Conservation (phyloP, 2,329 filamentous ascomycete genomes). For the Macrophomina pseudophaseolina region DNA sequence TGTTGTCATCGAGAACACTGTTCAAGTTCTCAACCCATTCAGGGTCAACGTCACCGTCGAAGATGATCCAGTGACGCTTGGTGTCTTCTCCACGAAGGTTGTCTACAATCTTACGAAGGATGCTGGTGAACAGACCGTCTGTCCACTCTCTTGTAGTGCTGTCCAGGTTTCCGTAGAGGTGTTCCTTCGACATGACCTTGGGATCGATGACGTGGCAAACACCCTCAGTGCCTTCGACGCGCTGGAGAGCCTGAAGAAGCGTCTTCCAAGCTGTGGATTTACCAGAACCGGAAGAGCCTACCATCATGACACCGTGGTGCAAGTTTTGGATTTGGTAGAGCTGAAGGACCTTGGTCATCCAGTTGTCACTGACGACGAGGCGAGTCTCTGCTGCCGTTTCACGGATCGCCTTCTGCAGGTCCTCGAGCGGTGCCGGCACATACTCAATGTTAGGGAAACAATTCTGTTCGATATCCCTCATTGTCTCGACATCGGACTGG, state of each 20-base stretch:
- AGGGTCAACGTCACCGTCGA: slow-evolving; percentile 97
- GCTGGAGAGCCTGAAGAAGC: slow-evolving; percentile 86
- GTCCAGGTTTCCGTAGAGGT: slow-evolving; percentile 92
- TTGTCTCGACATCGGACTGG: slow-evolving; percentile 84
- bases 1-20: slow-evolving; percentile 99
- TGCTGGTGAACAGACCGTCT: slow-evolving; percentile 96
- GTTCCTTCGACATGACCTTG: slow-evolving; percentile 99
- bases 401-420: slow-evolving; percentile 80
- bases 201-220: slow-evolving; percentile 98
- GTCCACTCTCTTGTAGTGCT: slow-evolving; percentile 99
- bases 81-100: slow-evolving; percentile 96
- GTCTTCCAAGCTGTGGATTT: slow-evolving; percentile 97
- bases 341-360: slow-evolving; percentile 97
- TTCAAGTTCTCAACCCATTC: slow-evolving; percentile 99
- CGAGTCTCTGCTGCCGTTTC: slow-evolving; percentile 83
- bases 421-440: slow-evolving; percentile 81
- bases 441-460: slow-evolving; percentile 95
- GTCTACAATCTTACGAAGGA: slow-evolving; percentile 96
- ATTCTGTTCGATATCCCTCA: slow-evolving; percentile 79
- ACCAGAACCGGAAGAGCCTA: slow-evolving; percentile 94
- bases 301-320: slow-evolving; percentile 99
- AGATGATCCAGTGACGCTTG: slow-evolving; percentile 99
- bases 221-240: slow-evolving; percentile 88
- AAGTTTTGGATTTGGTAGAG: slow-evolving; percentile 97
- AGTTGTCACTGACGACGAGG: slow-evolving; percentile 87